Conservation (phyloP, 495 filamentous ascomycete genomes). For the Parachaetomium inaequale region DNA sequence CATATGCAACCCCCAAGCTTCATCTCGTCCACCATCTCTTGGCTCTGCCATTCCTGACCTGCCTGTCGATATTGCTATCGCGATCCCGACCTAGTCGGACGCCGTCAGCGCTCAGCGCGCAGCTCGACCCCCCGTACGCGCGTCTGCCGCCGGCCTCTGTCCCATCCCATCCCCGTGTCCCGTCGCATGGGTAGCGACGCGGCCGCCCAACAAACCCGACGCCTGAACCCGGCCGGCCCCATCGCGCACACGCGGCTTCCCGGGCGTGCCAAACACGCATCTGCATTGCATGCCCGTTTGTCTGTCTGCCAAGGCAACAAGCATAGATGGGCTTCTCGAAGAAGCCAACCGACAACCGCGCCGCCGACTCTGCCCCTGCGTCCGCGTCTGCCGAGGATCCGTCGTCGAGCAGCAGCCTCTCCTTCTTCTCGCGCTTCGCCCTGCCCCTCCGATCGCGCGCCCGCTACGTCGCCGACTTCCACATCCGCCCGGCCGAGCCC, state of each 20-base stretch:
- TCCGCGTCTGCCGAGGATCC: constrained; percentile 30
- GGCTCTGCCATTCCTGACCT: constrained; percentile 21
- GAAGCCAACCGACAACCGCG: constrained; percentile 32
- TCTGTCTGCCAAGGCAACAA: constrained; percentile 14
- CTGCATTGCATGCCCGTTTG: background rate
- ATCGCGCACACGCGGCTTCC: constrained; percentile 1
- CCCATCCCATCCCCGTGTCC: background rate
- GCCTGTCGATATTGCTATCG: background rate
- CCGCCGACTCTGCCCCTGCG: constrained; percentile 28
- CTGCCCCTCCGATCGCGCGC: constrained; percentile 58
- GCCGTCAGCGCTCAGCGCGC: constrained; percentile 14
- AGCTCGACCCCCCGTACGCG: background rate
- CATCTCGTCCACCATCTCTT: constrained; percentile 34
- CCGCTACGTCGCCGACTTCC: constrained; percentile 76
- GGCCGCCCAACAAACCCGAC: constrained; percentile 6
- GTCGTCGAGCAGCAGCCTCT: constrained; percentile 32
- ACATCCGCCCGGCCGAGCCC: constrained; percentile 77
- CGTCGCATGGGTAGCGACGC: constrained; percentile 14
- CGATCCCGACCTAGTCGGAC: constrained; percentile 10
- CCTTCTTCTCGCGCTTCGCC: constrained; percentile 48
- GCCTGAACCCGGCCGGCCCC: background rate
- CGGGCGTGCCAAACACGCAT: constrained; percentile 11
- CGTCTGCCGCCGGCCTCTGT: background rate
- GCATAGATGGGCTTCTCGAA: constrained; percentile 40
- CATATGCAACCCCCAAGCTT: constrained; percentile 37